These are phyloP conservation scores for Neolentinus lepideus DNA, from an alignment of 1,284 basidiomycete species.

Conservation along the genomic window DNA sequence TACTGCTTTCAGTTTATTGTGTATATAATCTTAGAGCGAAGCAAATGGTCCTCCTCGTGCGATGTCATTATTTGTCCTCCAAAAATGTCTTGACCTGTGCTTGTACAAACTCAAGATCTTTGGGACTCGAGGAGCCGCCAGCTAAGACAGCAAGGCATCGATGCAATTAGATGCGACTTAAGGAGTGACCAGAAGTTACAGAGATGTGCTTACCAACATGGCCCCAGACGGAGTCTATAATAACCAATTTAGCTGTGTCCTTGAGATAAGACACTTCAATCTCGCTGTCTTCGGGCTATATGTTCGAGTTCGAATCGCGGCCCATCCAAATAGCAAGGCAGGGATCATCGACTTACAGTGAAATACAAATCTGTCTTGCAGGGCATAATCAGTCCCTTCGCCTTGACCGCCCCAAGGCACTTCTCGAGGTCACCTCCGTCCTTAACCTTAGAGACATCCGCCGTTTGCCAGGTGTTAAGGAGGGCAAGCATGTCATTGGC, in stretches of 20 bases:
- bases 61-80: background rate
- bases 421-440: conserved; percentile 34
- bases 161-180: background rate
- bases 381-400: conserved; percentile 50
- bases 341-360: background rate
- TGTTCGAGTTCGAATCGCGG: no score
- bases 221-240: conserved; percentile 2
- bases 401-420: conserved; percentile 21
- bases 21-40: no score
- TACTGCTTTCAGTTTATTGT: no score
- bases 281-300: conserved; percentile 2
- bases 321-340: background rate
- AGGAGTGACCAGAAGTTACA: background rate
- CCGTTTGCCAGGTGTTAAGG: conserved; percentile 47
- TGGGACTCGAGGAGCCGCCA: background rate
- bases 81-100: background rate
- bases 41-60: no score
- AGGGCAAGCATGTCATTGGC: conserved; percentile 50
- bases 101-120: background rate
- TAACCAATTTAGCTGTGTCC: background rate
- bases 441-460: conserved; percentile 41
- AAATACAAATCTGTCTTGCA: conserved; percentile 38
- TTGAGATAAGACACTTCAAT: background rate
- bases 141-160: no score
- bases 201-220: background rate